Evolutionary conservation across 768 basidiomycete genomes (phyloP).

Genomic region (Gautieria morchelliformis): DNA sequence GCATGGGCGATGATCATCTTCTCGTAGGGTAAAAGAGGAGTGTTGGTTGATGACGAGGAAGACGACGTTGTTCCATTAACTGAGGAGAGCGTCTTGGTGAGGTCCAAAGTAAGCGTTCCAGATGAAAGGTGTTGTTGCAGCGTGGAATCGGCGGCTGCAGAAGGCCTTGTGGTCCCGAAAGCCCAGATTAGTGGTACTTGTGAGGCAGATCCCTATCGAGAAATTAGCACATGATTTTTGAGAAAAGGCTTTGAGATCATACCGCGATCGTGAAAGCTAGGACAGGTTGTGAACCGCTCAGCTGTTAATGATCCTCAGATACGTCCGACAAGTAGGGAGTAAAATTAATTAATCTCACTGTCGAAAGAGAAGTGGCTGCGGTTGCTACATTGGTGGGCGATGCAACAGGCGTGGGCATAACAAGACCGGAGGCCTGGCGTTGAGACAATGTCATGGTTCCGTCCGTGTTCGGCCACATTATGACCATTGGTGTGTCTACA

Average conservation of each 20-base stretch:
- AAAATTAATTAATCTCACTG: slow-evolving; percentile 22
- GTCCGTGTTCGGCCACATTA: slow-evolving; percentile 61
- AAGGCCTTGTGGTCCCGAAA: slow-evolving; percentile 40
- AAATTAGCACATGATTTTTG: neutral
- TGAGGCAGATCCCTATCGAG: slow-evolving; percentile 18
- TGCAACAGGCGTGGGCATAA: slow-evolving; percentile 46
- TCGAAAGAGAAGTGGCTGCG: slow-evolving; percentile 25
- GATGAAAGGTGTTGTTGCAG: slow-evolving; percentile 39
- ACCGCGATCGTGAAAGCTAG: slow-evolving; percentile 46
- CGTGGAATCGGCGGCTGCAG: slow-evolving; percentile 33
- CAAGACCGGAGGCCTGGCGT: slow-evolving; percentile 39
- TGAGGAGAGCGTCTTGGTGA: slow-evolving; percentile 29
- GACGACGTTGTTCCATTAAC: slow-evolving; percentile 6
- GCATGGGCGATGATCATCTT: slow-evolving; percentile 47
- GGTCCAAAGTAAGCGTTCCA: slow-evolving; percentile 35
- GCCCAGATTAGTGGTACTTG: slow-evolving; percentile 49
- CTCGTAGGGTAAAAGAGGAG: slow-evolving; percentile 36
- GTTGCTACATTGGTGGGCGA: slow-evolving; percentile 45
- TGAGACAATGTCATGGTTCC: slow-evolving; percentile 59
- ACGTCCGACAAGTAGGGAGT: slow-evolving; percentile 22
- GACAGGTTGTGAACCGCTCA: slow-evolving; percentile 28
- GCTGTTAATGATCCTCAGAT: slow-evolving; percentile 6
- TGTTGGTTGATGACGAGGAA: slow-evolving; percentile 4
- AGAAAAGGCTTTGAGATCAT: neutral
- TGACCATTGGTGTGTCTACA: slow-evolving; percentile 51